Base-by-base conservation (phyloP, 1,139 yeast species). In the Taphrina flavorubra region DNA sequence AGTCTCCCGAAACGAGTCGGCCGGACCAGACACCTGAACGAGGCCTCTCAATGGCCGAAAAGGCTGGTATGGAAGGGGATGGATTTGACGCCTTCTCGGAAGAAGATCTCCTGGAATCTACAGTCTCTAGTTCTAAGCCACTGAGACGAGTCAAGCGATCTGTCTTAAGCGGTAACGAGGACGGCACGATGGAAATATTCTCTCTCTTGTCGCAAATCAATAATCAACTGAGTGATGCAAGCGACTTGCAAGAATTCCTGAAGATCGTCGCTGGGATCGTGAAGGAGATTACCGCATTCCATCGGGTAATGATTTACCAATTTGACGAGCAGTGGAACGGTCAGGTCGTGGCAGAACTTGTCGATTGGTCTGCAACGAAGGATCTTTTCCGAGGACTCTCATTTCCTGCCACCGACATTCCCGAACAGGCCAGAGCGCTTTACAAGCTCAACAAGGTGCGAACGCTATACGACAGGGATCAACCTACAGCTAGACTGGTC, bases 241-340 rank as follows among this genome's bases (percentile, higher is more conserved):
- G 16, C n/a, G 65, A 59, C 34, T 40, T 65, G 44, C 46, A 40
- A 36, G 16, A 49, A 18, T 60, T 65, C 25, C 42, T 65, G 51
- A 65, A 65, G 20, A 46, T 51, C 14, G 65, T 59, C 34, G 61
- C 59, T 34, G 69, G 69, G 11, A 37, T 65, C 47, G 61, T 65
- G 56, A 65, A 65, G 42, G 69, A 65, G n/a, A 58, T 65, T 37
- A 65, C 65, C 0, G n/a, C 46, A 36, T 65, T 59, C 36, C 65
- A 58, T 44, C 65, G 69, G 13, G 65, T 53, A 46, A 65, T 65
- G 69, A 49, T 65, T 1, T 65, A 65, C 34, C 69, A 65, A 18
- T 65, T 65, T 36, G 69, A 65, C 39, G 69, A 65, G 18, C 63
- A 65, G n/a, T 65, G 65, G 65, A 65, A 65, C 20, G 69, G 69